These are phyloP conservation scores for Tetracladium setigerum DNA, from an alignment of 495 filamentous ascomycete species.

Conservation along the genomic window DNA sequence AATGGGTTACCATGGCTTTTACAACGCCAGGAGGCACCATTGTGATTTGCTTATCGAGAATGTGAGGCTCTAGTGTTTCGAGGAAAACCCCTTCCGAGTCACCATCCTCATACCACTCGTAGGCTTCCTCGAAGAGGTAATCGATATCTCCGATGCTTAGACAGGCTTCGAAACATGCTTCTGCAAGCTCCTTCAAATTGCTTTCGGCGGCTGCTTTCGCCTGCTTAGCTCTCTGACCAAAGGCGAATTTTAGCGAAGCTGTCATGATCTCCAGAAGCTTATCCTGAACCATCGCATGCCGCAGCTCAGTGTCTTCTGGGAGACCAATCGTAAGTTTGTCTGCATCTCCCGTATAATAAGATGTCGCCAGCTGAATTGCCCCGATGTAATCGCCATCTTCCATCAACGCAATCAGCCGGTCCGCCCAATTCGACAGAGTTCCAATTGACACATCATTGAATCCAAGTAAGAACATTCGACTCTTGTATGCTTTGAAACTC, in stretches of 20 bases:
- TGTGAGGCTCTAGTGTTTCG: conserved; percentile 77
- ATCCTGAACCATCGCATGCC: conserved; percentile 79
- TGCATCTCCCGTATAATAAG: conserved; percentile 80
- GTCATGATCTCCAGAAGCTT: conserved; percentile 91
- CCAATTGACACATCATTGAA: conserved; percentile 86
- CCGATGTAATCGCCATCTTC: conserved; percentile 89
- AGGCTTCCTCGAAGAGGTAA: conserved; percentile 87
- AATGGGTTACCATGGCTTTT: conserved; percentile 78
- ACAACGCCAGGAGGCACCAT: conserved; percentile 75
- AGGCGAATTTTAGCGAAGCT: conserved; percentile 86
- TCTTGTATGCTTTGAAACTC: conserved; percentile 94
- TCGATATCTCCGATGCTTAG: conserved; percentile 65
- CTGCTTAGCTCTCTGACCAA: conserved; percentile 51
- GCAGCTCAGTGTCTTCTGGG: conserved; percentile 68
- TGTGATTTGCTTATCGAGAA: conserved; percentile 68
- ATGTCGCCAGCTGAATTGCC: conserved; percentile 82
- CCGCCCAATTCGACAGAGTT: conserved; percentile 95
- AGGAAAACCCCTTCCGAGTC: conserved; percentile 69
- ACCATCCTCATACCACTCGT: conserved; percentile 78
- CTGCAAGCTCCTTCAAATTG: conserved; percentile 70
- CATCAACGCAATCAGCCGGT: conserved; percentile 90
- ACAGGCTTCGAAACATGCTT: conserved; percentile 77
- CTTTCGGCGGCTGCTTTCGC: conserved; percentile 40
- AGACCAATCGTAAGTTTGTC: conserved; percentile 91
- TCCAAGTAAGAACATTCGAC: conserved; percentile 83